Conservation (phyloP, 208 protist species). For the Acanthamoeba polyphaga region DNA sequence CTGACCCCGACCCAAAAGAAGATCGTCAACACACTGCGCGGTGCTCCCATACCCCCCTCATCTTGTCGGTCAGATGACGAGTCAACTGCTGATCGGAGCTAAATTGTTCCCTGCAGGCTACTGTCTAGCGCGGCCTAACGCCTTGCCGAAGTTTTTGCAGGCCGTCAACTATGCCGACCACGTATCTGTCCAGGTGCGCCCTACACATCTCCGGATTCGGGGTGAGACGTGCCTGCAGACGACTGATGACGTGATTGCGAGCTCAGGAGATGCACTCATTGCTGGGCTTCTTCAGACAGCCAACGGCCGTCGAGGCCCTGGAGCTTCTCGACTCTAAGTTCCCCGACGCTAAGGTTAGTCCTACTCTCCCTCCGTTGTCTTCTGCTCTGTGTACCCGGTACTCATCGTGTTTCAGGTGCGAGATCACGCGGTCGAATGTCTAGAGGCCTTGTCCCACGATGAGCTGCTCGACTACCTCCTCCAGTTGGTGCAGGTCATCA, state of each 20-base stretch:
- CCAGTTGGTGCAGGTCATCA: slow-evolving; percentile 90
- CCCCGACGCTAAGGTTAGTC: slow-evolving; percentile 79
- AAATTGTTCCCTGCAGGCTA: background rate
- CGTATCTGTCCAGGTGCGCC: slow-evolving; percentile 2
- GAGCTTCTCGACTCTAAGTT: slow-evolving; percentile 91
- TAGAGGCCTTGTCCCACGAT: slow-evolving; percentile 85
- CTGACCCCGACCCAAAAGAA: slow-evolving; percentile 32
- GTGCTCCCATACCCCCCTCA: background rate
- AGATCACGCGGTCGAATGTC: slow-evolving; percentile 82
- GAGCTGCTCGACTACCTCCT: slow-evolving; percentile 86
- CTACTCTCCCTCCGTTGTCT: too few species aligned
- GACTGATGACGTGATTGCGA: background rate
- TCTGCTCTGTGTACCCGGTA: background rate
- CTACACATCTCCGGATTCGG: too few species aligned
- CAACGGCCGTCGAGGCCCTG: slow-evolving; percentile 84
- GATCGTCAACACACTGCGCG: slow-evolving; percentile 17
- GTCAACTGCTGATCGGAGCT: too few species aligned
- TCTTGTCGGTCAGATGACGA: too few species aligned
- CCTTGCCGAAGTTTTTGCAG: slow-evolving; percentile 24
- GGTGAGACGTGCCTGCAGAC: too few species aligned
- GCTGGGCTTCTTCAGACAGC: slow-evolving; percentile 69
- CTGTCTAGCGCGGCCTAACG: slow-evolving; percentile 7
- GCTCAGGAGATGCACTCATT: slow-evolving; percentile 81
- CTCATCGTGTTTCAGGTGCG: slow-evolving; percentile 51
- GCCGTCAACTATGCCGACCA: slow-evolving; percentile 32